Conservation (phyloP, 2,329 filamentous ascomycete species). For the Talaromyces sp. region DNA sequence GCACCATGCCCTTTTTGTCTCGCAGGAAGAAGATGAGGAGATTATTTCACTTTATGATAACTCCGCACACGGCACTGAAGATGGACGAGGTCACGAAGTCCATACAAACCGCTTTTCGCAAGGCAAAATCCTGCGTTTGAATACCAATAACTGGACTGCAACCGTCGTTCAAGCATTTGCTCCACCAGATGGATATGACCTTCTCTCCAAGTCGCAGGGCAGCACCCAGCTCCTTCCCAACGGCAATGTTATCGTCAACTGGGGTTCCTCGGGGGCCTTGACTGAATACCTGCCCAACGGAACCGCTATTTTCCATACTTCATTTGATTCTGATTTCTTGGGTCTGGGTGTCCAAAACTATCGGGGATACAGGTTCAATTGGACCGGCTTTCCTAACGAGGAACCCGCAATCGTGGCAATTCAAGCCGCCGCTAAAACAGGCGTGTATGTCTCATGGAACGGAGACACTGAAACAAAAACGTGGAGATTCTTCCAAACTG, state of each 20-base stretch:
- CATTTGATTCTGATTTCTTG: slow-evolving; percentile 41
- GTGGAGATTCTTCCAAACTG: slow-evolving; percentile 46
- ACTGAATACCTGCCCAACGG: slow-evolving; percentile 28
- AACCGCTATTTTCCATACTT: slow-evolving; percentile 31
- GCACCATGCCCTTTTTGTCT: slow-evolving; percentile 47
- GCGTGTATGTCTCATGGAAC: slow-evolving; percentile 53
- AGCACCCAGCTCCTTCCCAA: slow-evolving; percentile 51
- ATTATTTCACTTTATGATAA: slow-evolving; percentile 53
- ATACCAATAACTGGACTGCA: slow-evolving; percentile 41
- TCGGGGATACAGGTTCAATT: slow-evolving; percentile 35
- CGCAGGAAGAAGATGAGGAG: slow-evolving; percentile 38
- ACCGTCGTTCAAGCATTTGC: slow-evolving; percentile 44
- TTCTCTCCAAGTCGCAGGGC: slow-evolving; percentile 49
- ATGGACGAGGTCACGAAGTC: slow-evolving; percentile 17
- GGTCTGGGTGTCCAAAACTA: slow-evolving; percentile 33
- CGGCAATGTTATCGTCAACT: slow-evolving; percentile 53
- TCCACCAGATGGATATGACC: slow-evolving; percentile 39
- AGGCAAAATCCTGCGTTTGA: slow-evolving; percentile 42
- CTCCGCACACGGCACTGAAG: slow-evolving; percentile 25
- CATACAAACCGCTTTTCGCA: slow-evolving; percentile 38
- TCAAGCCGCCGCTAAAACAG: slow-evolving; percentile 23
- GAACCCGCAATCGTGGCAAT: slow-evolving; percentile 34
- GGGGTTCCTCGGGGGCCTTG: slow-evolving; percentile 48
- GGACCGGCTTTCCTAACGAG: slow-evolving; percentile 33
- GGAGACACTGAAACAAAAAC: slow-evolving; percentile 43